Evolutionary conservation across 257 asterid species (phyloP), one percentile per base, ranked within the genome.

Genomic region (Capsicum chinense): DNA sequence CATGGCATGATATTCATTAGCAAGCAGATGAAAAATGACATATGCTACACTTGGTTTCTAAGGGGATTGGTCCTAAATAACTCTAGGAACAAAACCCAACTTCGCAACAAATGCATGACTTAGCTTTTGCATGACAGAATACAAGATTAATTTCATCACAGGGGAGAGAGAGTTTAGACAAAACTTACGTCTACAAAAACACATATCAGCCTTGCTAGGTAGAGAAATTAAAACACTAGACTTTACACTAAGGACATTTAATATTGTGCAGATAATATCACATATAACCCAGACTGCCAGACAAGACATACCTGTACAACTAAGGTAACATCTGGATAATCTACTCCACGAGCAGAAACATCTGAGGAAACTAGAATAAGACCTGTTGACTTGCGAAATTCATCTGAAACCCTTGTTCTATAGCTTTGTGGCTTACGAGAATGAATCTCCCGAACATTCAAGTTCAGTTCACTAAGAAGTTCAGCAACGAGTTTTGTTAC

Each of bases 341-440:
- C 98, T 13, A 97, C 99, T 68, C 98, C 98, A 67, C 99, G 98
- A 13, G 99, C 99, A 89, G 99, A 95, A 58, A 95, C 99, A 69
- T 97, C 99, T 44, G 98, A 97, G 12, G 99, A 95, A 58, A 95
- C 99, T 9, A 95, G 98, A 88, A 95, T 95, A 66, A 97, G 98
- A 80, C 98, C 98, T 69, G 91, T 95, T 33, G 98, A 97, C 88
- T 97, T 93, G 87, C 98, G 92, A 69, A 97, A 95, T 86, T 97
- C 99, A 63, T 97, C 97, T 4, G 99, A 95, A 84, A 97, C 88
- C 86, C 91, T 90, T 54, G 99, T 95, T 89, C 98, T 89, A 83
- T 97, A 95, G 85, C 94, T 89, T 89, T 95, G 99, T 35, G 98
- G 92, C 81, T 97, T 95, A 79, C 99, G 94, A 54, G 98, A 97